These are phyloP conservation scores for Neoboletus brunneissimus DNA, from an alignment of 768 basidiomycete species.

Conservation along the genomic window DNA sequence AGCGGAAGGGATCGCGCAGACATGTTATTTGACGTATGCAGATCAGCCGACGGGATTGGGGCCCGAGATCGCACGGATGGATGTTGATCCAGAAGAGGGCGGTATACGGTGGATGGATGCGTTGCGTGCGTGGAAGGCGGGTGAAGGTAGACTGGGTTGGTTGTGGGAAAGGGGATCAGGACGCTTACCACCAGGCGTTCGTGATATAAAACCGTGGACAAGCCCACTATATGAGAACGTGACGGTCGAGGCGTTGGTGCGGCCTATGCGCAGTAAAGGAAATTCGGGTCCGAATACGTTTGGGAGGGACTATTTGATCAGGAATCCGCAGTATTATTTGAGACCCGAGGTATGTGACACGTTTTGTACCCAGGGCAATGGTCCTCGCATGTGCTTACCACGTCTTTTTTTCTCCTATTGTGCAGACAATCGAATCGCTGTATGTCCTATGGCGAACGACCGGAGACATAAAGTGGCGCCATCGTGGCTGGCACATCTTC, in stretches of 20 bases:
- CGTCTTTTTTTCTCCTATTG: not conserved
- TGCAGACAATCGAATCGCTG: constrained; percentile 68
- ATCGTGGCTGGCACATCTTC: constrained; percentile 68
- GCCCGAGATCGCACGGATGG: constrained; percentile 45
- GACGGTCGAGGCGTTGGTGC: not conserved
- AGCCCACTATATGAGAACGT: constrained; percentile 1
- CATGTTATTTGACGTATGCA: constrained; percentile 68
- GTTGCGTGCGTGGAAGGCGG: constrained; percentile 47
- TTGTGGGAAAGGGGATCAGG: constrained; percentile 20
- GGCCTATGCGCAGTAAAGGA: not conserved
- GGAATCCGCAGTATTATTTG: constrained; percentile 49
- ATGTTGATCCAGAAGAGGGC: constrained; percentile 6
- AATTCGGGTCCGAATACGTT: not conserved
- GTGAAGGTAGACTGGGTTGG: too few relatives aligned
- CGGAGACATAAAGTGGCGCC: constrained; percentile 64
- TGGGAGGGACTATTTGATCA: constrained; percentile 53
- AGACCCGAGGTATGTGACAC: constrained; percentile 61
- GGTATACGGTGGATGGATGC: constrained; percentile 26
- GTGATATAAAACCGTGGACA: constrained; percentile 30
- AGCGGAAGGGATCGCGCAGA: constrained; percentile 72
- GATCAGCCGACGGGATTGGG: constrained; percentile 68
- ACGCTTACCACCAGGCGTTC: constrained; percentile 51
- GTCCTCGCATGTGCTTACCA: not conserved
- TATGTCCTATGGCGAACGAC: constrained; percentile 72
- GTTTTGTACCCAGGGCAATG: too few relatives aligned